Percentiles rank a stretch among this genome's conserved stretches.
These are phyloP conservation scores for Trypanosoma lewisi DNA, from an alignment of 208 protist species.

Conservation along the genomic window DNA sequence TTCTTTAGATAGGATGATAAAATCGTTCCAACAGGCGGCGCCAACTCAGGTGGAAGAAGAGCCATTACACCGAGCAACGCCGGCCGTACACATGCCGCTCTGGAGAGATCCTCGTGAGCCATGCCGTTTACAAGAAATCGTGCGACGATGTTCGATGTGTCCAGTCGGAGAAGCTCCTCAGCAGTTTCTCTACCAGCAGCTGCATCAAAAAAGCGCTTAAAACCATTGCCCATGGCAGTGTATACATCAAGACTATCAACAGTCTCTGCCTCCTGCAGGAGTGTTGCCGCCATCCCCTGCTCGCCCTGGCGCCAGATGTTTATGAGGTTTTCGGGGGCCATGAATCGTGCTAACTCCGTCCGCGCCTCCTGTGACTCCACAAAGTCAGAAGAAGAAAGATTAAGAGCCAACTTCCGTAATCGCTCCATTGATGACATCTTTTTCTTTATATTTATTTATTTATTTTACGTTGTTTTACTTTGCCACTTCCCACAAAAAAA, in stretches of 20 bases:
- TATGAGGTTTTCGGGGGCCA: constrained; percentile 15
- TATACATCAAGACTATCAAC: constrained; percentile 55
- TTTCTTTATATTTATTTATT: background rate
- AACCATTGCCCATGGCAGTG: constrained; percentile 27
- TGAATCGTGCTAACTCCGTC: constrained; percentile 9
- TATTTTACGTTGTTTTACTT: background rate
- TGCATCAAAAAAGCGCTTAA: constrained; percentile 22
- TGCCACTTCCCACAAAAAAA: background rate
- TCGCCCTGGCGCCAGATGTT: constrained; percentile 15
- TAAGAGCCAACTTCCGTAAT: constrained; percentile 1
- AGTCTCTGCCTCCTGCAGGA: constrained; percentile 44
- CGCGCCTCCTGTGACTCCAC: constrained; percentile 14
- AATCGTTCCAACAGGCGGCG: constrained; percentile 29
- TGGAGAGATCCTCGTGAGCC: constrained; percentile 22
- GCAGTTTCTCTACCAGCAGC: background rate
- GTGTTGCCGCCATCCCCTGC: constrained; percentile 1
- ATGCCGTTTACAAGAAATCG: constrained; percentile 41
- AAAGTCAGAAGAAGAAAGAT: constrained; percentile 19
- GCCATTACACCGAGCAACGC: constrained; percentile 16
- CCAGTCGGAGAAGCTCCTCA: constrained; percentile 28
- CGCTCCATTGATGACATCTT: background rate
- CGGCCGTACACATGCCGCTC: constrained; percentile 17
- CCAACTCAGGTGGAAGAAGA: constrained; percentile 3
- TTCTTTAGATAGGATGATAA: constrained; percentile 38
- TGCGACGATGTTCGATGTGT: constrained; percentile 29